phyloP scores from a whole-genome alignment of 208 protist species.

The Crithidia acanthocephali region DNA sequence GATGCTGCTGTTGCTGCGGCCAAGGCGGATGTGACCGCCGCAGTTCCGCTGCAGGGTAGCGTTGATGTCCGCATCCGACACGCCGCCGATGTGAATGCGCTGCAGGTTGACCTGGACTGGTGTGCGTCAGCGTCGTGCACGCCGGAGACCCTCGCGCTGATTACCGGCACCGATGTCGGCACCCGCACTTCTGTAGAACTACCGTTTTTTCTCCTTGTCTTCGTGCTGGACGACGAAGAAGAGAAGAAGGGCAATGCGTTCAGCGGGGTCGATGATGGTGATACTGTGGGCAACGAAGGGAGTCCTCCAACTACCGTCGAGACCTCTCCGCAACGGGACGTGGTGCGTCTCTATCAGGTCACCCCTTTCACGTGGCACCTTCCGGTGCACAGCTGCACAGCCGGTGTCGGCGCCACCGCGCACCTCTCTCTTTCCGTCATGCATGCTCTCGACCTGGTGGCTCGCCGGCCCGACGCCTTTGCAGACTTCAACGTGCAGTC shows the following conservation, averaged over 20 bases:
- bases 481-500: constrained; percentile 8
- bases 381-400: background rate
- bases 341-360: constrained; percentile 24
- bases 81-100: constrained; percentile 16
- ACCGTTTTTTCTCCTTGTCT: constrained; percentile 30
- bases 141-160: background rate
- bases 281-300: background rate
- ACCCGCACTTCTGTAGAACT: constrained; percentile 14
- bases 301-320: background rate
- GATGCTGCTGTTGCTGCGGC: too few species aligned
- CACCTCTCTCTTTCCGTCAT: constrained; percentile 13
- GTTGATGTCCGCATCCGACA: constrained; percentile 30
- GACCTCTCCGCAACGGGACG: background rate
- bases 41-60: constrained; percentile 3
- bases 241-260: background rate
- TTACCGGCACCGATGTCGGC: background rate
- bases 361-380: constrained; percentile 29
- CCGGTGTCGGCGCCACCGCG: background rate
- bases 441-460: constrained; percentile 27
- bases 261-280: background rate
- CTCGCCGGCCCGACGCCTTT: constrained; percentile 21
- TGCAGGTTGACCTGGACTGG: constrained; percentile 30
- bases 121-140: background rate
- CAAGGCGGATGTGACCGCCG: too few species aligned
- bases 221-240: constrained; percentile 7